Evolutionary conservation across 73 alveolate species (phyloP).

Genomic region (Uronychia setigera): DNA sequence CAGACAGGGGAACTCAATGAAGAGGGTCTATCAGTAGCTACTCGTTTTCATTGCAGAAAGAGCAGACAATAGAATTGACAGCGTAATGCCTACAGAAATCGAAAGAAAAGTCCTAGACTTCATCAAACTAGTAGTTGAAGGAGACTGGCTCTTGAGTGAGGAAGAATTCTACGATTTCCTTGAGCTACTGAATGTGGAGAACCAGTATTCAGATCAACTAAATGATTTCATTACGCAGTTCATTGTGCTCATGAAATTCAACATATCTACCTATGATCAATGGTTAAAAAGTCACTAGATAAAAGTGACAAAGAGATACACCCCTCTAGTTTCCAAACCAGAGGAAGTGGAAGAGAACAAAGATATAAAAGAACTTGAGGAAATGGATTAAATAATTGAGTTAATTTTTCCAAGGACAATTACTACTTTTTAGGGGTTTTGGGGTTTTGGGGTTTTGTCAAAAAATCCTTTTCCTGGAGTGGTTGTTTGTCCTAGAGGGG

Average conservation of each 20-base stretch:
- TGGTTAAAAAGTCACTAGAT: background rate
- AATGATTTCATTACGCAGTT: background rate
- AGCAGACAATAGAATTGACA: background rate
- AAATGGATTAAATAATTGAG: too few relatives aligned
- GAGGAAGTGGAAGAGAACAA: too few relatives aligned
- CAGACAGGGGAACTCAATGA: background rate
- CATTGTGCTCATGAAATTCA: background rate
- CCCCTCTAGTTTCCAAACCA: too few relatives aligned
- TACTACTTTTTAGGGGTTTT: too few relatives aligned
- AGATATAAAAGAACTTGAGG: too few relatives aligned
- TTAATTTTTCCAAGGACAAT: too few relatives aligned
- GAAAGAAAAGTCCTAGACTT: slow-evolving; percentile 36
- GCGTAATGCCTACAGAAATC: slow-evolving; percentile 15
- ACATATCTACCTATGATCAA: background rate
- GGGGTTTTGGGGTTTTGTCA: too few relatives aligned
- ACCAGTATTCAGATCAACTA: background rate
- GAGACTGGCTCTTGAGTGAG: slow-evolving; percentile 51
- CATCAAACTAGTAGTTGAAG: slow-evolving; percentile 23
- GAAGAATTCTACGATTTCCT: slow-evolving; percentile 17
- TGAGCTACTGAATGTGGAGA: background rate
- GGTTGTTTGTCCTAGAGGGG: too few relatives aligned
- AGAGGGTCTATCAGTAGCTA: background rate
- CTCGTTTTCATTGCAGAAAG: background rate
- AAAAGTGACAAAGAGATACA: too few relatives aligned
- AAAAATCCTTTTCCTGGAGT: too few relatives aligned